Evolutionary conservation across 2,329 filamentous ascomycete genomes (phyloP).

Genomic region (Sporothrix brunneoviolacea): DNA sequence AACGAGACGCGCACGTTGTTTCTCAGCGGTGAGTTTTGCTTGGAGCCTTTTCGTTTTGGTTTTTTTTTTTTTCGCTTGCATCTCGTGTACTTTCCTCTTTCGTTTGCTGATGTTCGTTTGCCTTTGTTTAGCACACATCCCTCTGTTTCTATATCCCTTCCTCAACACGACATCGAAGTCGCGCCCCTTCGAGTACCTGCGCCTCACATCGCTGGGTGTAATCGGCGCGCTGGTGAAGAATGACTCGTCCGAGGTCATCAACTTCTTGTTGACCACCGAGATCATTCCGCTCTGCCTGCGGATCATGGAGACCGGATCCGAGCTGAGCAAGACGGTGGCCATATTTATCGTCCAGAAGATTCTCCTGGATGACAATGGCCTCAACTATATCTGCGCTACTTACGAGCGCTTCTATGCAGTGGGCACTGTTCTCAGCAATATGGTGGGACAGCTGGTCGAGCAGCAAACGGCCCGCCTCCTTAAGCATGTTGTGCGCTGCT

Average conservation of each 20-base stretch:
- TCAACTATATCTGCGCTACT: slow-evolving; percentile 97
- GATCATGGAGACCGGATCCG: slow-evolving; percentile 98
- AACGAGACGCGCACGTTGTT: slow-evolving; percentile 93
- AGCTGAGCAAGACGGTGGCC: slow-evolving; percentile 96
- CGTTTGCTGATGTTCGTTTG: background rate
- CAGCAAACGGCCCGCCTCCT: slow-evolving; percentile 92
- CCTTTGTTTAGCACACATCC: slow-evolving; percentile 70
- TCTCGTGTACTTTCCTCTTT: too few relatives aligned
- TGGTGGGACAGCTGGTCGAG: slow-evolving; percentile 96
- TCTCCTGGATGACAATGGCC: slow-evolving; percentile 86
- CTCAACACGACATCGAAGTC: slow-evolving; percentile 98
- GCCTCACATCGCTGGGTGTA: slow-evolving; percentile 89
- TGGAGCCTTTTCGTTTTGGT: background rate
- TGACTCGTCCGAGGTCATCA: slow-evolving; percentile 96
- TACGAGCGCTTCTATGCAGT: slow-evolving; percentile 98
- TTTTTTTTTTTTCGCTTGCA: background rate
- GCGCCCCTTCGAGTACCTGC: slow-evolving; percentile 92
- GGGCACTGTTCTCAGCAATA: slow-evolving; percentile 94
- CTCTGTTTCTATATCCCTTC: slow-evolving; percentile 95
- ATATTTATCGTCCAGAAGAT: slow-evolving; percentile 99
- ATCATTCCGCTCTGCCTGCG: slow-evolving; percentile 96
- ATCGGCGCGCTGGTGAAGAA: slow-evolving; percentile 98
- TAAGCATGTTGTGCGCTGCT: slow-evolving; percentile 96
- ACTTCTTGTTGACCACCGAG: slow-evolving; percentile 95
- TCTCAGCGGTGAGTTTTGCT: slow-evolving; percentile 63